Evolutionary conservation across 768 basidiomycete species (phyloP), one percentile per base, ranked within the genome.

Genomic region (Pholiota molesta): DNA sequence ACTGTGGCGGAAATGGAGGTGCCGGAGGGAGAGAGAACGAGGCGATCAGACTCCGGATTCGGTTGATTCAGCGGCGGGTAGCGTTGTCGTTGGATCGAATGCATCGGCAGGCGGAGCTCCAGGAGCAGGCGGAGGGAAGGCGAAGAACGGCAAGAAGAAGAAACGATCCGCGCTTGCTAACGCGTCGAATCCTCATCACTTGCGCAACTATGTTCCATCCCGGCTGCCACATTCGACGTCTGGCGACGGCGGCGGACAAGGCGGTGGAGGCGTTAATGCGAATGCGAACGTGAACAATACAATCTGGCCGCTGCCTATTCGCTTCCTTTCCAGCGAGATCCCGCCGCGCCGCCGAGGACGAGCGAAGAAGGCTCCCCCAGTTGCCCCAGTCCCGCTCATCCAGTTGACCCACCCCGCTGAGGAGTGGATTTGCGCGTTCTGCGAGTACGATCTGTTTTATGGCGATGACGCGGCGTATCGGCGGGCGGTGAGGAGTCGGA

Each of bases 341-440:
- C 85, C 89, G 16, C 79, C 83, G 42, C 81, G 75, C 58, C 68
- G 73, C 14, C 68, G 66, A 55, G 62, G 62, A n/a, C 65, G 55
- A 49, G 61, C 53, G 54, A 61, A 63, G 62, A 67, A 64, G 58
- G 57, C 65, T 26, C 56, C 62, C 7, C 44, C 64, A 21, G 63
- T 31, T 39, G 65, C 49, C 13, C 52, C 40, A 9, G 21, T 47
- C 6, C 57, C 45, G 61, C 66, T 49, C 60, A 49, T 71, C 35
- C 73, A 66, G 62, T 73, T 88, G 57, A 81, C 81, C 23, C 82
- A 86, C 61, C 86, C 88, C 8, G 81, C 76, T 35, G 94, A 97
- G 23, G 97, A 98, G 73, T 97, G 93, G 90, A 89, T 98, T 61
- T 99, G 97, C 72, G 85, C 91, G 64, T 92, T 91, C 69, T 99